phyloP scores from a whole-genome alignment of 495 filamentous ascomycete species.

The Aspergillus leporis region DNA sequence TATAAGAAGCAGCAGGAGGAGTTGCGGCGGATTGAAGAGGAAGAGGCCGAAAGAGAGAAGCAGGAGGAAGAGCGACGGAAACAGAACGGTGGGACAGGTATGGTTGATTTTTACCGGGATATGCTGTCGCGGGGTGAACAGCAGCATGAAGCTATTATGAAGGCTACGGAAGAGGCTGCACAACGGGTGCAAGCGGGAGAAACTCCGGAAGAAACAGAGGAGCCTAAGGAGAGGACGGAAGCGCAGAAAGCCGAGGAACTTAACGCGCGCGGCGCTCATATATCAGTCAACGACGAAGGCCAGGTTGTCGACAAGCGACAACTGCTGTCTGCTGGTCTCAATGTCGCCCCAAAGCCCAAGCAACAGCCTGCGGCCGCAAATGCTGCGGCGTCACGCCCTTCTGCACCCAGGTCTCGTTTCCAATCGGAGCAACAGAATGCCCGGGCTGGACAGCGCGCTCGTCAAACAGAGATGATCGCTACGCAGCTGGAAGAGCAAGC shows the following conservation, averaged over 20 bases:
- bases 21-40: conserved; percentile 72
- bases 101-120: conserved; percentile 85
- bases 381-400: conserved; percentile 34
- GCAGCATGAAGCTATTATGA: conserved; percentile 67
- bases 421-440: conserved; percentile 40
- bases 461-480: conserved; percentile 86
- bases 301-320: conserved; percentile 93
- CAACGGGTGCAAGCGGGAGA: conserved; percentile 43
- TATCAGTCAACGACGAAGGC: conserved; percentile 89
- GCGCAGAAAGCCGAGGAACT: conserved; percentile 73
- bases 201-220: conserved; percentile 22
- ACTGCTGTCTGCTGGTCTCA: conserved; percentile 83
- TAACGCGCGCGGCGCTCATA: conserved; percentile 64
- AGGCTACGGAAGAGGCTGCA: conserved; percentile 68
- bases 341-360: conserved; percentile 68
- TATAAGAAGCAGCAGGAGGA: conserved; percentile 94
- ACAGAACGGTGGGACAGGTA: conserved; percentile 66
- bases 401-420: conserved; percentile 31
- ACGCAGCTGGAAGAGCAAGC: conserved; percentile 64
- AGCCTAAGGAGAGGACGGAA: conserved; percentile 62
- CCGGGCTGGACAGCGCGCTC: conserved; percentile 63
- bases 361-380: conserved; percentile 34
- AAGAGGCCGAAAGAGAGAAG: conserved; percentile 71
- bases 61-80: conserved; percentile 62
- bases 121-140: conserved; percentile 76